These are phyloP conservation scores for Aspergillus ostianus DNA, from an alignment of 495 filamentous ascomycete species.

Conservation along the genomic window DNA sequence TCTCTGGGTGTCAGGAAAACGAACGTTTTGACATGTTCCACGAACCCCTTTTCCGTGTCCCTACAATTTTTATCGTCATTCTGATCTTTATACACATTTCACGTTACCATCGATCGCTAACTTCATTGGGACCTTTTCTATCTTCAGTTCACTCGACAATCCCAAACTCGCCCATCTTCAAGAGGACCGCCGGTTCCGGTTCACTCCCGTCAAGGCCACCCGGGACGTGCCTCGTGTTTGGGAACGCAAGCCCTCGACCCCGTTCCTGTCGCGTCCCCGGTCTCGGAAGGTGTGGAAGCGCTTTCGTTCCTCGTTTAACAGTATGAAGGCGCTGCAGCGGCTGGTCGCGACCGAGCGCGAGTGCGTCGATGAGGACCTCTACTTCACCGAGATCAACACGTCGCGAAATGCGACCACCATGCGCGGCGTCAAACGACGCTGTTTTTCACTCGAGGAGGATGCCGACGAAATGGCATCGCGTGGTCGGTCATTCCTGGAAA, in stretches of 20 bases:
- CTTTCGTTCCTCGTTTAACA: conserved; percentile 40
- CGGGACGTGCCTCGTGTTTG: conserved; percentile 42
- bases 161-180: conserved; percentile 4
- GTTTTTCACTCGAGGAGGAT: conserved; percentile 25
- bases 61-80: background rate
- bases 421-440: conserved; percentile 48
- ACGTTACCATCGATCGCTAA: conserved; percentile 1
- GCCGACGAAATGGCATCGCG: conserved; percentile 13
- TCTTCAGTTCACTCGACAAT: background rate
- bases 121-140: background rate
- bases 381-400: conserved; percentile 33
- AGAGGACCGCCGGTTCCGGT: conserved; percentile 34
- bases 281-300: conserved; percentile 55
- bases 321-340: conserved; percentile 38
- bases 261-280: conserved; percentile 40
- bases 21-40: background rate
- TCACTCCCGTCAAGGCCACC: conserved; percentile 35
- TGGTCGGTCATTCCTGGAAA: conserved; percentile 40
- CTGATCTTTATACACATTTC: background rate
- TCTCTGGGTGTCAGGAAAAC: background rate
- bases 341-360: conserved; percentile 21
- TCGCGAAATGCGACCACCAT: conserved; percentile 27
- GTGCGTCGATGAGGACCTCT: conserved; percentile 23
- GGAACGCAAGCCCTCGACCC: conserved; percentile 58
- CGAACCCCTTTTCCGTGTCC: background rate